Evolutionary conservation across 805 yeast genomes (phyloP).

Genomic region (Wickerhamiella musiphila): DNA sequence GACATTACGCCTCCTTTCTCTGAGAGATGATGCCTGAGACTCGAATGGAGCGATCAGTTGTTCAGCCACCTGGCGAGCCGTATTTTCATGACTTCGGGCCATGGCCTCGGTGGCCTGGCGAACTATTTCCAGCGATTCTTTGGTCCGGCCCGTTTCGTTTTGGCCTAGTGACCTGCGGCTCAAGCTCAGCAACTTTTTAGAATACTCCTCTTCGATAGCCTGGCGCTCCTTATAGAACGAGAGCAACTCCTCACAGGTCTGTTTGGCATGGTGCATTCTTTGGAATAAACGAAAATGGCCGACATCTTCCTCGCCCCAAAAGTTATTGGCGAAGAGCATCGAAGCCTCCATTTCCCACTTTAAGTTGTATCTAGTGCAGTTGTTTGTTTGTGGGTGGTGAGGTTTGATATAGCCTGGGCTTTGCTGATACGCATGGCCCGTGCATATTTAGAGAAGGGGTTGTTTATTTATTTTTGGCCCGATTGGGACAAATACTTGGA

Average conservation of each 20-base stretch:
- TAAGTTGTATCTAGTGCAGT: slow-evolving; percentile 1
- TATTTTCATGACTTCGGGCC: slow-evolving; percentile 36
- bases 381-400: slow-evolving; percentile 4
- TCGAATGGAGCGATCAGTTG: slow-evolving; percentile 36
- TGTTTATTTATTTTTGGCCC: background rate
- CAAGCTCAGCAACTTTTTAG: slow-evolving; percentile 35
- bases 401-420: no score
- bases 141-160: slow-evolving; percentile 41
- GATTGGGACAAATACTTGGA: background rate
- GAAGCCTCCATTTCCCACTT: slow-evolving; percentile 6
- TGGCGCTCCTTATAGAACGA: slow-evolving; percentile 35
- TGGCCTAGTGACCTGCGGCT: slow-evolving; percentile 36
- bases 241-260: slow-evolving; percentile 36
- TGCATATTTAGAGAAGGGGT: background rate
- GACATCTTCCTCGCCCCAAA: slow-evolving; percentile 41
- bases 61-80: slow-evolving; percentile 32
- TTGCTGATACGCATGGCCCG: no score
- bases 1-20: slow-evolving; percentile 36
- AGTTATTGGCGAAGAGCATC: slow-evolving; percentile 20
- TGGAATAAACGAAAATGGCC: slow-evolving; percentile 40
- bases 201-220: slow-evolving; percentile 57
- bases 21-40: slow-evolving; percentile 33
- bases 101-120: slow-evolving; percentile 41
- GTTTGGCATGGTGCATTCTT: slow-evolving; percentile 41
- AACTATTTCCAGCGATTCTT: slow-evolving; percentile 41